phyloP scores from a whole-genome alignment of 768 basidiomycete genomes.

The Candolleomyces efflorescens region DNA sequence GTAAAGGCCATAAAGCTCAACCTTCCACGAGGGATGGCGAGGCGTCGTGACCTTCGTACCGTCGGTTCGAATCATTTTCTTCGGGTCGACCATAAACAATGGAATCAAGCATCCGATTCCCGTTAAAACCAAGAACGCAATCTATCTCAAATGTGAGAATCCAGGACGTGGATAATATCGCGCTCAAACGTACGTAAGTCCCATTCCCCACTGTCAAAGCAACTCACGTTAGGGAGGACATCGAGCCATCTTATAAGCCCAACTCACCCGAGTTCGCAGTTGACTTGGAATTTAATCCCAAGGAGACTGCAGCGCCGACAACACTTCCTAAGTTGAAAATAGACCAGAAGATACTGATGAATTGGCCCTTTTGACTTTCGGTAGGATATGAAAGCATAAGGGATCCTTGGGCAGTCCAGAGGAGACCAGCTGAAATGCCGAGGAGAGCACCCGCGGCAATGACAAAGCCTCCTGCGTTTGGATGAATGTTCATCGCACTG shows the following conservation, averaged over 20 bases:
- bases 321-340: slow-evolving; percentile 83
- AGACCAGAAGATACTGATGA: slow-evolving; percentile 78
- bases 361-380: slow-evolving; percentile 71
- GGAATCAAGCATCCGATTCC: slow-evolving; percentile 65
- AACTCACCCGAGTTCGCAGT: slow-evolving; percentile 37
- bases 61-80: slow-evolving; percentile 69
- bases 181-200: slow-evolving; percentile 58
- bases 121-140: slow-evolving; percentile 72
- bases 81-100: slow-evolving; percentile 66
- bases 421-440: slow-evolving; percentile 63
- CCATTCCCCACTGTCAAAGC: slow-evolving; percentile 53
- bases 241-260: neutral
- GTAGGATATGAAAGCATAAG: slow-evolving; percentile 84
- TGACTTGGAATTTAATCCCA: slow-evolving; percentile 67
- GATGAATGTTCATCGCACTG: slow-evolving; percentile 70
- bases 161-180: neutral
- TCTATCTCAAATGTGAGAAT: slow-evolving; percentile 34
- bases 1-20: slow-evolving; percentile 68
- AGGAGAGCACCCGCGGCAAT: slow-evolving; percentile 69
- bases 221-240: neutral
- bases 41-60: slow-evolving; percentile 61
- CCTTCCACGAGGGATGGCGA: slow-evolving; percentile 73
- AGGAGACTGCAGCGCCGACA: slow-evolving; percentile 70
- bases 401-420: slow-evolving; percentile 86
- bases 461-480: slow-evolving; percentile 55